phyloP scores from a whole-genome alignment of 208 protist species.

The Polymyxa betae region DNA sequence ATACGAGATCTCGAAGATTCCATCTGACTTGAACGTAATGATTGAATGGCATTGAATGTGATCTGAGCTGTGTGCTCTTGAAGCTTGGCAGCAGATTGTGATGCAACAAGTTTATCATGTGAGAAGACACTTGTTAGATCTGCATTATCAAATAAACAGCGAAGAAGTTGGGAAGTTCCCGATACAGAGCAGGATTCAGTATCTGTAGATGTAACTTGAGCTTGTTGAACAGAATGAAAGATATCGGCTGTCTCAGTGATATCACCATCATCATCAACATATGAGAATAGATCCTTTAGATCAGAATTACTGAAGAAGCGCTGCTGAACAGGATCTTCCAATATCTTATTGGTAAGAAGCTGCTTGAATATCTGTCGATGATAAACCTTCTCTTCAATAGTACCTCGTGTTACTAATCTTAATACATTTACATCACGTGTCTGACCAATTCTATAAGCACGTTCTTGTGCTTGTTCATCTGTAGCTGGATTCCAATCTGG shows the following conservation, averaged over 20 bases:
- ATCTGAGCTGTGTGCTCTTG: conserved; percentile 23
- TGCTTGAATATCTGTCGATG: conserved; percentile 87
- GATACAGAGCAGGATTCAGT: neutral
- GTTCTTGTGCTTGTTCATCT: conserved; percentile 80
- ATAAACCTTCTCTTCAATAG: conserved; percentile 98
- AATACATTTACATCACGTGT: conserved; percentile 90
- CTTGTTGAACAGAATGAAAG: conserved; percentile 12
- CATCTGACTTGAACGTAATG: neutral
- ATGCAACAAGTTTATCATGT: neutral
- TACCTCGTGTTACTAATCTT: conserved; percentile 92
- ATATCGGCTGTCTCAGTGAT: conserved; percentile 60
- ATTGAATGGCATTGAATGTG: neutral
- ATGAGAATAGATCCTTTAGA: conserved; percentile 85
- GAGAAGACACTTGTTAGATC: conserved; percentile 20
- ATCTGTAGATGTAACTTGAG: neutral
- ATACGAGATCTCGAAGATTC: neutral
- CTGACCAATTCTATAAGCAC: conserved; percentile 96
- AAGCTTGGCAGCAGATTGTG: neutral
- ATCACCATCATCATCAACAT: neutral
- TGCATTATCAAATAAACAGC: conserved; percentile 14
- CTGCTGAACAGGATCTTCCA: conserved; percentile 89
- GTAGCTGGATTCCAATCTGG: conserved; percentile 92
- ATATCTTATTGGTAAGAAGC: conserved; percentile 90
- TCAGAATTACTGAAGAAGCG: conserved; percentile 86
- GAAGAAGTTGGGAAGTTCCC: neutral